Evolutionary conservation across 164 flowering plant genomes (phyloP).

Genomic region (Vitis riparia): DNA sequence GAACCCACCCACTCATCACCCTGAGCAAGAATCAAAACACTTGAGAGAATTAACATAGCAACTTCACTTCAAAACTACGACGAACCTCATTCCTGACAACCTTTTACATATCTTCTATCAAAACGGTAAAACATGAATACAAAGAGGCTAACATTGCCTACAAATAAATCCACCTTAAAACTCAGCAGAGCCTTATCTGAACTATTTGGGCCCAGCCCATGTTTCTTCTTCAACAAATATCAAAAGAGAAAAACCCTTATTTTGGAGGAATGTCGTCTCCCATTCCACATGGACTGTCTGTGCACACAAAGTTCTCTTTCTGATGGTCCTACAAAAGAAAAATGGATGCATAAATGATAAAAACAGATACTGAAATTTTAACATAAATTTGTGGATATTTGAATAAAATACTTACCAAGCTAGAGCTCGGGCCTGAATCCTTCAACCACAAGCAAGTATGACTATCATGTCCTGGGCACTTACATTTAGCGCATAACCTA

Average conservation of each 20-base stretch:
- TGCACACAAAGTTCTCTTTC: constrained; percentile 9
- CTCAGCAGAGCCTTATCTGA: too few relatives aligned
- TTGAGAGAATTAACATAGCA: too few relatives aligned
- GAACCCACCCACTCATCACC: too few relatives aligned
- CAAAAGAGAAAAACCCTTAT: not conserved
- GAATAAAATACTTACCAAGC: constrained; percentile 13
- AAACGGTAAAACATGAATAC: too few relatives aligned
- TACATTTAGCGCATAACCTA: constrained; percentile 22
- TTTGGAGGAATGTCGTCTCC: not conserved
- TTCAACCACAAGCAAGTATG: constrained; percentile 29
- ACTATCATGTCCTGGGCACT: constrained; percentile 31
- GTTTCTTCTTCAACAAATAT: not conserved
- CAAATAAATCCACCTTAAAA: too few relatives aligned
- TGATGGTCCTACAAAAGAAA: constrained; percentile 11
- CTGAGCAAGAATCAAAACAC: too few relatives aligned
- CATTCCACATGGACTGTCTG: not conserved
- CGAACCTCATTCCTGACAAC: too few relatives aligned
- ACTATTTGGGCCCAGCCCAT: not conserved
- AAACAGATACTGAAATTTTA: not conserved
- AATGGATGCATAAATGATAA: not conserved
- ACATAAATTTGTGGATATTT: not conserved
- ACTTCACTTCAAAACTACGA: too few relatives aligned
- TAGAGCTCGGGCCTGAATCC: constrained; percentile 14
- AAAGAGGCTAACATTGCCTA: too few relatives aligned
- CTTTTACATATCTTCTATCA: too few relatives aligned